Conservation (phyloP, 208 protist species). For the Acanthamoeba lenticulata region DNA sequence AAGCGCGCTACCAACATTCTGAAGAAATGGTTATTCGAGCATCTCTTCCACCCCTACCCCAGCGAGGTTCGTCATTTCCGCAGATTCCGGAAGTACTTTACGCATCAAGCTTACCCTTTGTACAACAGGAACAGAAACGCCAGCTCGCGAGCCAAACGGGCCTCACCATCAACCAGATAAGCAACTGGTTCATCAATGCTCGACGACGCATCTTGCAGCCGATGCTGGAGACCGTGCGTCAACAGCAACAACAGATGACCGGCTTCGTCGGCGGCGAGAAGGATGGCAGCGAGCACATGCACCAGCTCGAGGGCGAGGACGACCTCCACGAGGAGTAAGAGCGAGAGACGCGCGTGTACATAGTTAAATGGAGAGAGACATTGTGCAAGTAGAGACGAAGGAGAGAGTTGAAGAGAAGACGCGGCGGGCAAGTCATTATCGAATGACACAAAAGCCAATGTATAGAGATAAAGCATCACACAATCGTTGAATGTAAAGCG, state of each 20-base stretch:
- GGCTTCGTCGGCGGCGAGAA: background rate
- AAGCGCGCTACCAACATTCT: conserved; percentile 61
- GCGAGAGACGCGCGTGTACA: too few species aligned
- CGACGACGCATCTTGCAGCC: conserved; percentile 53
- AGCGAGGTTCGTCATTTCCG: conserved; percentile 32
- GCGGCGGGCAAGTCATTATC: too few species aligned
- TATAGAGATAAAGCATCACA: too few species aligned
- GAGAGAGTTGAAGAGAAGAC: too few species aligned
- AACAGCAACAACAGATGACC: conserved; percentile 39
- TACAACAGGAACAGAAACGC: conserved; percentile 37
- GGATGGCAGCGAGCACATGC: background rate
- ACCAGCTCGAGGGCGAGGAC: conserved; percentile 14
- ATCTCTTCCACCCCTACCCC: conserved; percentile 67
- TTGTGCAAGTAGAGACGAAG: too few species aligned
- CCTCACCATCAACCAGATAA: conserved; percentile 58
- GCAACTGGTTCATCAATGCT: conserved; percentile 72
- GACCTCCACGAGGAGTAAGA: background rate
- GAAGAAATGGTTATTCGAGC: conserved; percentile 56
- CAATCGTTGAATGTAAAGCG: too few species aligned
- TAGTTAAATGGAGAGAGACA: too few species aligned
- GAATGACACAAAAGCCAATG: too few species aligned
- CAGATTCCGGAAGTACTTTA: background rate
- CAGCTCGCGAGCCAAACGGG: conserved; percentile 34
- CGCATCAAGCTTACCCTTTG: background rate
- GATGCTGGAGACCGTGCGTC: conserved; percentile 58